These are phyloP conservation scores for Epichloe amarillans DNA, from an alignment of 2,329 filamentous ascomycete genomes.

Conservation along the genomic window DNA sequence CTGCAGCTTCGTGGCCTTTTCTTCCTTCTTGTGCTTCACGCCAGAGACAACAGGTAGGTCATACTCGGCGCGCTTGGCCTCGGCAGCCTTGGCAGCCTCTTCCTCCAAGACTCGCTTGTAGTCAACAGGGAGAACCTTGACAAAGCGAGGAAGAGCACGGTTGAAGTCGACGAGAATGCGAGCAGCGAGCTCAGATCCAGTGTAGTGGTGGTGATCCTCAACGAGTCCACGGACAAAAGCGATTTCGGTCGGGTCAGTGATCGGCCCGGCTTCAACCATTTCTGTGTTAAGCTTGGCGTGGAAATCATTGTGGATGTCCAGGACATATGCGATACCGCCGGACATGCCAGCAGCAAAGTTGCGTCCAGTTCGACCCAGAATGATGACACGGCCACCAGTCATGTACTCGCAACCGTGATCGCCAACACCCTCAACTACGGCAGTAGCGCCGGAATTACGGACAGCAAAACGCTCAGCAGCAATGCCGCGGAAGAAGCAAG, in stretches of 20 bases:
- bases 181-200: constrained; percentile 85
- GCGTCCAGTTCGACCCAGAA: constrained; percentile 79
- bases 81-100: constrained; percentile 72
- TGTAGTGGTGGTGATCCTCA: constrained; percentile 96
- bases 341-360: constrained; percentile 99
- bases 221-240: constrained; percentile 82
- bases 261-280: constrained; percentile 81
- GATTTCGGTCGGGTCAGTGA: constrained; percentile 80
- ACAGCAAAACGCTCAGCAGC: constrained; percentile 95
- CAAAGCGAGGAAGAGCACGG: constrained; percentile 74
- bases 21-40: constrained; percentile 46
- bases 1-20: constrained; percentile 55
- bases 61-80: constrained; percentile 74
- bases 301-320: constrained; percentile 84
- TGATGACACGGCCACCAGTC: constrained; percentile 83
- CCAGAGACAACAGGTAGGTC: constrained; percentile 65
- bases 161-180: constrained; percentile 93
- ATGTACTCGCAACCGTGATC: constrained; percentile 98
- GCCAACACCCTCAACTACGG: constrained; percentile 92
- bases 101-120: constrained; percentile 89
- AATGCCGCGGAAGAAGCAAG: constrained; percentile 92
- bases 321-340: constrained; percentile 88
- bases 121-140: constrained; percentile 88
- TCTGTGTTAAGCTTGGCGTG: constrained; percentile 88
- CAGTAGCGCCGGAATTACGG: constrained; percentile 87